phyloP scores from a whole-genome alignment of 768 basidiomycete genomes.

The Sporobolomyces phaffii region DNA sequence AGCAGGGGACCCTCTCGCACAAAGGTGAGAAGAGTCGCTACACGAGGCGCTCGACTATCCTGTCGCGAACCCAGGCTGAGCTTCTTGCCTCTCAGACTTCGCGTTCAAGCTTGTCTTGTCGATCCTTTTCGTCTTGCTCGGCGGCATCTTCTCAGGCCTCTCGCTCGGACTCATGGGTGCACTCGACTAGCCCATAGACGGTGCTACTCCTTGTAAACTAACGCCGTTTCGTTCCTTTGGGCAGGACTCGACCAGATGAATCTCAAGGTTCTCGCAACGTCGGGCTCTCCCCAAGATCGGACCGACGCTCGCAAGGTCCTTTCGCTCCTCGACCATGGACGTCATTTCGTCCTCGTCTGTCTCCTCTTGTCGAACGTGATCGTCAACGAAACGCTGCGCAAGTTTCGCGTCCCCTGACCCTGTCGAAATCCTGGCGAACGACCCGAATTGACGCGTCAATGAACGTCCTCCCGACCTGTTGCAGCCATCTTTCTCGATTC shows the following conservation, averaged over 20 bases:
- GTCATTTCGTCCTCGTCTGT: conserved; percentile 90
- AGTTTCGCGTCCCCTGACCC: too few species aligned
- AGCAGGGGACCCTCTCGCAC: background rate
- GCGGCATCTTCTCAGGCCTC: conserved; percentile 80
- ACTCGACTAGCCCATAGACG: too few species aligned
- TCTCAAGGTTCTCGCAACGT: conserved; percentile 28
- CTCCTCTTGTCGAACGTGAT: conserved; percentile 77
- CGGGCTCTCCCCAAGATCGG: conserved; percentile 35
- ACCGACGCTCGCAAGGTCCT: conserved; percentile 50
- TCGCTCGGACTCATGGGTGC: conserved; percentile 49
- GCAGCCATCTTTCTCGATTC: conserved; percentile 48
- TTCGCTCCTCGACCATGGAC: conserved; percentile 56
- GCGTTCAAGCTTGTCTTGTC: conserved; percentile 67
- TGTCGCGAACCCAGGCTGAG: too few species aligned
- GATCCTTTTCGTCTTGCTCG: conserved; percentile 63
- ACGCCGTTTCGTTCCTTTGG: too few species aligned
- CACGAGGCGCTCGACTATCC: too few species aligned
- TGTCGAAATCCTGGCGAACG: too few species aligned
- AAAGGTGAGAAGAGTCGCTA: background rate
- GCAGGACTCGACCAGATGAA: conserved; percentile 28
- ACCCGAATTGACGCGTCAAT: too few species aligned
- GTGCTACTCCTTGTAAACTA: too few species aligned
- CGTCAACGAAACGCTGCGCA: conserved; percentile 48
- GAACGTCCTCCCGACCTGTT: too few species aligned
- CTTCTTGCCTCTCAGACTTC: too few species aligned